Percentiles rank a stretch among this genome's conserved stretches.
Conservation (phyloP, 257 asterid genomes). For the Ilex asprella region DNA sequence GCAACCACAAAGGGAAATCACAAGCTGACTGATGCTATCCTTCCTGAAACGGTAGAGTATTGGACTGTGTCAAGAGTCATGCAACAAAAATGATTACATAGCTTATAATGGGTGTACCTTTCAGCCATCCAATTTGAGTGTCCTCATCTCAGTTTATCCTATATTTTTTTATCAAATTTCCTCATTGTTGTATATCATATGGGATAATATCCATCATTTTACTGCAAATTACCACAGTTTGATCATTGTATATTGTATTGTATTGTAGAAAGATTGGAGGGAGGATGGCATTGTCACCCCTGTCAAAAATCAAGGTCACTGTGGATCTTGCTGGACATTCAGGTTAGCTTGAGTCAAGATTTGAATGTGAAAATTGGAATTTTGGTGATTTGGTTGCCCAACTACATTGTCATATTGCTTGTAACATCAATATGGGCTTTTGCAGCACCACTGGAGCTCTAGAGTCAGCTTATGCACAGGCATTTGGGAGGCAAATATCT, state of each 20-base stretch:
- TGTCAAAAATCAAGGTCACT: constrained; percentile 71
- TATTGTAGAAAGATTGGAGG: constrained; percentile 87
- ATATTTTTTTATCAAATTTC: too few species aligned
- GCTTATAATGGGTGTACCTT: too few species aligned
- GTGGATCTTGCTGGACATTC: constrained; percentile 99
- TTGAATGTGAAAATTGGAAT: background rate
- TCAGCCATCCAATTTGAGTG: too few species aligned
- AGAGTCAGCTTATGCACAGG: constrained; percentile 93
- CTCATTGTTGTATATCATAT: too few species aligned
- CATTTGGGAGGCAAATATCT: constrained; percentile 65
- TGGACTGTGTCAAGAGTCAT: background rate
- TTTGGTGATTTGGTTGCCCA: background rate
- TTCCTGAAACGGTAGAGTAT: constrained; percentile 67
- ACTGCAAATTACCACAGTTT: background rate
- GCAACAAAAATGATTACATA: background rate
- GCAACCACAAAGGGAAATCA: constrained; percentile 81
- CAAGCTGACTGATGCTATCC: constrained; percentile 45
- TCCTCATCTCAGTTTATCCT: too few species aligned
- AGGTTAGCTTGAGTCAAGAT: constrained; percentile 38
- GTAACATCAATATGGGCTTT: constrained; percentile 9
- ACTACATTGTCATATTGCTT: background rate
- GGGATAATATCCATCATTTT: too few species aligned
- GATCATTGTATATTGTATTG: background rate
- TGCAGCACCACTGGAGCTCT: constrained; percentile 94
- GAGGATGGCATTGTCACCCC: constrained; percentile 78